Evolutionary conservation across 1,139 yeast species (phyloP).

Genomic region (Yamadazyma trypodendri): DNA sequence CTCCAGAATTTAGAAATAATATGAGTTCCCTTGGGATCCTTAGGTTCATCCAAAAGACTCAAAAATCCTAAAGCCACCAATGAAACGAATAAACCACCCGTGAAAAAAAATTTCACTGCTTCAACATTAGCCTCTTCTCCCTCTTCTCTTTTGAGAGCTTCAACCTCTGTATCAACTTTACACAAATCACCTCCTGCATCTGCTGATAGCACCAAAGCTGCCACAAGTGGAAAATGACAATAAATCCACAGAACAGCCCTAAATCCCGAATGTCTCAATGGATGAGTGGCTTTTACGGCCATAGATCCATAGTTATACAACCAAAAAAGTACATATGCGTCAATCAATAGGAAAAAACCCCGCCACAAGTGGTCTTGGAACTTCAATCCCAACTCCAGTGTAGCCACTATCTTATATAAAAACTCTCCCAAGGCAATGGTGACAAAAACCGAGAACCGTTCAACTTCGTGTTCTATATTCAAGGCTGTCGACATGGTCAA

Average conservation of each 20-base stretch:
- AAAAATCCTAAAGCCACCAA: constrained; percentile 33
- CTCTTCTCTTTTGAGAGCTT: constrained; percentile 10
- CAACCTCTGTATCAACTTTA: constrained; percentile 13
- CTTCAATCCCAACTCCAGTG: constrained; percentile 48
- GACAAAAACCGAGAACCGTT: constrained; percentile 56
- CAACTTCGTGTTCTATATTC: constrained; percentile 68
- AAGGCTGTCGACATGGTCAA: constrained; percentile 56
- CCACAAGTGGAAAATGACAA: constrained; percentile 53
- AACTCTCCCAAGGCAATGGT: constrained; percentile 70
- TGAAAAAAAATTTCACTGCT: constrained; percentile 46
- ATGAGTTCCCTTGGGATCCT: constrained; percentile 33
- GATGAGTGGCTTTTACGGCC: constrained; percentile 48
- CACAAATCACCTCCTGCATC: constrained; percentile 61
- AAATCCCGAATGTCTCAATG: constrained; percentile 48
- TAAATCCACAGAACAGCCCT: constrained; percentile 51
- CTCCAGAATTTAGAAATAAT: constrained; percentile 37
- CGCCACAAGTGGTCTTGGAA: constrained; percentile 45
- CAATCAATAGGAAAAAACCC: constrained; percentile 49
- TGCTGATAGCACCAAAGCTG: constrained; percentile 53
- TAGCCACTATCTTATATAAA: constrained; percentile 56
- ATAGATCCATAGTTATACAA: constrained; percentile 58
- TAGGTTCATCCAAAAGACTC: constrained; percentile 39
- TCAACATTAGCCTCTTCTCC: constrained; percentile 29
- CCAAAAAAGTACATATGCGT: constrained; percentile 54
- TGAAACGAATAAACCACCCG: constrained; percentile 49